Evolutionary conservation across 805 yeast species (phyloP).

Genomic region (Lachancea sp.): DNA sequence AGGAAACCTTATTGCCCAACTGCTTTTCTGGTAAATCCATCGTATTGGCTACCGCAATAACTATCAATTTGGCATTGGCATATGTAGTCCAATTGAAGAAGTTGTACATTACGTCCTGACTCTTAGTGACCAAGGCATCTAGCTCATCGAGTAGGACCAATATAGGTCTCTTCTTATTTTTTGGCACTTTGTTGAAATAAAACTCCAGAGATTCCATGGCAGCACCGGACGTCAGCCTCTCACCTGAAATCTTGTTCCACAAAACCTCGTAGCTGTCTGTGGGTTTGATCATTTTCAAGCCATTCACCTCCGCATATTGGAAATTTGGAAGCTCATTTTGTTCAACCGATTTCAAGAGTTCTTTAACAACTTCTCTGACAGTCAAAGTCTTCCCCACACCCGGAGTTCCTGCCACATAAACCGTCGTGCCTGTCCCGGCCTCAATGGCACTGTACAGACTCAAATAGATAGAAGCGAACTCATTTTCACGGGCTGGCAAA

Average conservation of each 20-base stretch:
- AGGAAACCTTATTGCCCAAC: conserved; percentile 80
- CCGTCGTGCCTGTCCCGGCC: conserved; percentile 68
- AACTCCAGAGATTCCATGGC: conserved; percentile 65
- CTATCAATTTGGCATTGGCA: conserved; percentile 68
- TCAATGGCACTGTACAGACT: conserved; percentile 66
- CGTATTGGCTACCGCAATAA: conserved; percentile 91
- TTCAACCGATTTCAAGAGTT: conserved; percentile 42
- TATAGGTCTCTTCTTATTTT: conserved; percentile 39
- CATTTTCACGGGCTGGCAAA: conserved; percentile 82
- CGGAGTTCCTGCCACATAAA: conserved; percentile 94
- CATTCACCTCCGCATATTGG: conserved; percentile 81
- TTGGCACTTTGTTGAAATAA: conserved; percentile 45
- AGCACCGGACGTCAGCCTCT: conserved; percentile 51
- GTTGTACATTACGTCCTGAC: conserved; percentile 85
- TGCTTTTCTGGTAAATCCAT: conserved; percentile 94
- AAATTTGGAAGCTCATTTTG: conserved; percentile 43
- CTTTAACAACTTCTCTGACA: conserved; percentile 74
- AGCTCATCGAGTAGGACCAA: conserved; percentile 83
- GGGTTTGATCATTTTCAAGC: conserved; percentile 76
- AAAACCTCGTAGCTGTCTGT: conserved; percentile 73
- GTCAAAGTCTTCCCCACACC: conserved; percentile 98
- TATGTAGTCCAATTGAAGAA: conserved; percentile 97
- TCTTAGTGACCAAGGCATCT: conserved; percentile 77
- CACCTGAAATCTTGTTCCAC: conserved; percentile 69
- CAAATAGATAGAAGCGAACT: conserved; percentile 63